Evolutionary conservation across 2,329 filamentous ascomycete species (phyloP), one percentile per base, ranked within the genome.

Genomic region (Dactylellina cionopaga): DNA sequence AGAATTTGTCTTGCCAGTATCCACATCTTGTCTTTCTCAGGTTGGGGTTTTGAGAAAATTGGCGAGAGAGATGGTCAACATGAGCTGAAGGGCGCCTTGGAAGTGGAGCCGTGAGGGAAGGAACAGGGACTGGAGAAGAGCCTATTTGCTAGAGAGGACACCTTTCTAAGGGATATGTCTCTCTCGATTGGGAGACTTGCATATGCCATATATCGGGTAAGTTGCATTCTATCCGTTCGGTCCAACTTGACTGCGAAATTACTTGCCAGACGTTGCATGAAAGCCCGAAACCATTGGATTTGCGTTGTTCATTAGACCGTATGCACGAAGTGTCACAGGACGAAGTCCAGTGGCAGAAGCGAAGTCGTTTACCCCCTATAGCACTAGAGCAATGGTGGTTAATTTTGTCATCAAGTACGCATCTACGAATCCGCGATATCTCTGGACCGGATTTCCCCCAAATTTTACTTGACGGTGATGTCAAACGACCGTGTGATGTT

Each of bases 61-160:
- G 19, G 43, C 47, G 35, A 54, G 41, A 64, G 44, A 31, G 33
- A 19, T 19, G 58, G 58, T 51, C 43, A 17, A 58, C 41, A 17
- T 31, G 5, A 71, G 66, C 66, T 71, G 66, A 71, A 71, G 44
- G 37, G 51, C 13, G 66, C 66, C 66, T 71, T 71, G 66, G 33
- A 52, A 63, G 66, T 63, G 66, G 58, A 59, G 58, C 39, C 33
- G 27, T 33, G 33, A 25, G 31, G 33, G 56, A 43, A n/a, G 35
- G 51, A 59, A 37, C 27, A 58, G 43, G 56, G 58, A 31, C 51
- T 37, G 66, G 66, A 46, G 43, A 71, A 46, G 19, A 64, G 49
- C 65, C 66, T 64, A 71, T 71, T 71, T 54, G 58, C 43, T 58
- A n/a, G 58, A 49, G 13, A 25, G 41, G 7, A 58, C 19, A 25